phyloP scores from a whole-genome alignment of 2,329 filamentous ascomycete species.

The Colletotrichum orbiculare region DNA sequence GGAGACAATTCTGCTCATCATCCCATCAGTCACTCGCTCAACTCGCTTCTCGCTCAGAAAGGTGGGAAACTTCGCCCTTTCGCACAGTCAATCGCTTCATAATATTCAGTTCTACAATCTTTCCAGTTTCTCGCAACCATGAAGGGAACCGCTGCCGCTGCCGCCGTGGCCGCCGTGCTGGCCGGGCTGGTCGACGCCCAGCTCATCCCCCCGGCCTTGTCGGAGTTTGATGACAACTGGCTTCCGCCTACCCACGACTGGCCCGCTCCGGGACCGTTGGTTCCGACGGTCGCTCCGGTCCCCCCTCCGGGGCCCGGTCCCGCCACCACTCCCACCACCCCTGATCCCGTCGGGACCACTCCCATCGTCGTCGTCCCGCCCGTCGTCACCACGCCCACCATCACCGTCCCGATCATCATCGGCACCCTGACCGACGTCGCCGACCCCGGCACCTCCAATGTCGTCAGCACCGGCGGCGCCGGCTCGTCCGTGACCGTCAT shows the following conservation, averaged over 20 bases:
- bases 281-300: too few species aligned
- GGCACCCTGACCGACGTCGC: neutral
- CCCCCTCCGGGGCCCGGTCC: too few species aligned
- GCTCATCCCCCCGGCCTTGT: neutral
- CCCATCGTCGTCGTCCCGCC: neutral
- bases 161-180: conserved; percentile 20
- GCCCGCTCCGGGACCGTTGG: too few species aligned
- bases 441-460: too few species aligned
- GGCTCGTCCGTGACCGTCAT: neutral
- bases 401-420: neutral
- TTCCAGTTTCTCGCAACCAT: conserved; percentile 18
- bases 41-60: conserved; percentile 7
- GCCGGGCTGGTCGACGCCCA: conserved; percentile 27
- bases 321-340: too few species aligned
- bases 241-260: too few species aligned
- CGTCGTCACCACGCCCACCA: neutral
- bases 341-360: too few species aligned
- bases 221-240: too few species aligned
- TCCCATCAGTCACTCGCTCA: conserved; percentile 33
- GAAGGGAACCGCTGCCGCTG: conserved; percentile 22
- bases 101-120: conserved; percentile 3
- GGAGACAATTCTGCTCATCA: conserved; percentile 12
- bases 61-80: conserved; percentile 31
- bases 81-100: conserved; percentile 31
- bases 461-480: too few species aligned